Evolutionary conservation across 805 yeast species (phyloP).

Genomic region (Starmerella apicola): DNA sequence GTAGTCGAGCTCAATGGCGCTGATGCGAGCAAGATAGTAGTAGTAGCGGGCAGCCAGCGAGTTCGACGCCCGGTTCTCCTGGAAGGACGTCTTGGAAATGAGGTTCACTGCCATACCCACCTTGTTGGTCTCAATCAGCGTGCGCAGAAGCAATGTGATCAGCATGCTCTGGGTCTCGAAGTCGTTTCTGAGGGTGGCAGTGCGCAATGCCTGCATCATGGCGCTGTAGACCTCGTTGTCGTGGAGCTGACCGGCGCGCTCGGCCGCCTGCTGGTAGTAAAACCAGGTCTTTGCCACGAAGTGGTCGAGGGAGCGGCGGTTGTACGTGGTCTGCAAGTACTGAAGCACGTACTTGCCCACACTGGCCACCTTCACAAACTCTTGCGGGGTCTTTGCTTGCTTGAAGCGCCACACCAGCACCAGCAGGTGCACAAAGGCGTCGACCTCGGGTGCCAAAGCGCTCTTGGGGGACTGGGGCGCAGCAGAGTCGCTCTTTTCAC

Average conservation of each 20-base stretch:
- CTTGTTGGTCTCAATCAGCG: conserved; percentile 65
- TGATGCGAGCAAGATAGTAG: conserved; percentile 81
- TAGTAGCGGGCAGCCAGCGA: conserved; percentile 85
- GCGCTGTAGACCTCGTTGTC: conserved; percentile 45
- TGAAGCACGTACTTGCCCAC: conserved; percentile 27
- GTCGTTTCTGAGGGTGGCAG: conserved; percentile 85
- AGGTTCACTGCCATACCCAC: conserved; percentile 79
- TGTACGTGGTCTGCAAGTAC: conserved; percentile 41
- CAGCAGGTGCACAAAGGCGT: conserved; percentile 64
- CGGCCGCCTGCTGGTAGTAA: conserved; percentile 68
- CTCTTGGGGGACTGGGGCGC: no score
- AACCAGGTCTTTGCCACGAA: conserved; percentile 89
- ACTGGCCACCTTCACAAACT: conserved; percentile 40
- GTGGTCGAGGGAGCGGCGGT: conserved; percentile 73
- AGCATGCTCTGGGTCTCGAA: conserved; percentile 80
- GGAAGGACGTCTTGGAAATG: conserved; percentile 80
- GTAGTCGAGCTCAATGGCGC: conserved; percentile 85
- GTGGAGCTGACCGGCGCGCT: conserved; percentile 39
- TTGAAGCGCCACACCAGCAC: conserved; percentile 69
- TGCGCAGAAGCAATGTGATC: conserved; percentile 74
- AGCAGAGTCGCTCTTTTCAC: conserved; percentile 25
- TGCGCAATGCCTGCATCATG: conserved; percentile 63
- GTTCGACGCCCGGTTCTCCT: conserved; percentile 59
- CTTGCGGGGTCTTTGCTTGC: conserved; percentile 31
- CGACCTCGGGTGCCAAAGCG: conserved; percentile 51